phyloP scores from a whole-genome alignment of 768 basidiomycete species.

The Boletus tylopilopsis region DNA sequence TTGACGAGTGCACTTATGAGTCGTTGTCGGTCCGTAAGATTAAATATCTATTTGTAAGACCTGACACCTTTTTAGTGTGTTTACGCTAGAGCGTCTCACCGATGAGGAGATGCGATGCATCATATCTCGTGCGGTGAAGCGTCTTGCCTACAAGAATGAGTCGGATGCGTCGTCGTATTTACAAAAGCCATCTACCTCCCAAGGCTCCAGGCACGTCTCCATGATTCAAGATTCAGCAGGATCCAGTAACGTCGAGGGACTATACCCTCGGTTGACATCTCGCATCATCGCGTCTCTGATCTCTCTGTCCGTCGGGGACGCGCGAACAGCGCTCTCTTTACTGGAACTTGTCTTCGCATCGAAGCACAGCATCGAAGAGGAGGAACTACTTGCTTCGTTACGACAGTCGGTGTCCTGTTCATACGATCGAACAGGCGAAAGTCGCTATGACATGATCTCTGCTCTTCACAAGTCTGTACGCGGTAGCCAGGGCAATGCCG shows the following conservation, averaged over 20 bases:
- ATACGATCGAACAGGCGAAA: slow-evolving; percentile 76
- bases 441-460: slow-evolving; percentile 77
- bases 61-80: slow-evolving; percentile 50
- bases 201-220: slow-evolving; percentile 15
- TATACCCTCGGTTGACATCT: slow-evolving; percentile 41
- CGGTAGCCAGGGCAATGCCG: slow-evolving; percentile 71
- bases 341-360: slow-evolving; percentile 64
- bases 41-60: background rate
- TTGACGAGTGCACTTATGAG: slow-evolving; percentile 68
- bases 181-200: slow-evolving; percentile 14
- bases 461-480: slow-evolving; percentile 82
- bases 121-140: slow-evolving; percentile 50
- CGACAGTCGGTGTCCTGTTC: slow-evolving; percentile 60
- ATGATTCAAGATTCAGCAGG: slow-evolving; percentile 17
- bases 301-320: slow-evolving; percentile 63
- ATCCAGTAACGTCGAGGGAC: slow-evolving; percentile 8
- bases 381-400: slow-evolving; percentile 50
- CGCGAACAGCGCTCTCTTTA: slow-evolving; percentile 72
- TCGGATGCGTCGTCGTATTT: background rate
- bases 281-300: slow-evolving; percentile 47
- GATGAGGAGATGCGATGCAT: slow-evolving; percentile 58
- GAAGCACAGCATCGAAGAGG: slow-evolving; percentile 39
- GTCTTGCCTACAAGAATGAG: slow-evolving; percentile 22
- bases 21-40: slow-evolving; percentile 60
- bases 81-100: slow-evolving; percentile 65